Base-by-base conservation (phyloP, 1,284 basidiomycete genomes). In the Cryptococcus hybrid region DNA sequence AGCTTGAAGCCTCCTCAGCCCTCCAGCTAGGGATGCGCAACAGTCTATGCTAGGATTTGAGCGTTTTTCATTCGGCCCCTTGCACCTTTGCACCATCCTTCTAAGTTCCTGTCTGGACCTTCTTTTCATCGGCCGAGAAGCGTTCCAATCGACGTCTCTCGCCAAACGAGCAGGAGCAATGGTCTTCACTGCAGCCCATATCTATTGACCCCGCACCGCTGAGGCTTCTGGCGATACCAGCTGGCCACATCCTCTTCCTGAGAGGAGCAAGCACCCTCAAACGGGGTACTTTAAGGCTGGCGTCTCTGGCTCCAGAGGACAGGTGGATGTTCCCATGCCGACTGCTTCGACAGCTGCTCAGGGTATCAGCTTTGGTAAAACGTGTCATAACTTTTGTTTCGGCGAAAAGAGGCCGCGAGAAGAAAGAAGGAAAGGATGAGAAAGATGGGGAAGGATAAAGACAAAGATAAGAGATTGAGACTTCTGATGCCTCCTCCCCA, bases 331-430 rank as follows among this genome's bases (percentile, higher is more conserved):
- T 12, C 57, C 57, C 18, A 59, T 59, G 57, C 57, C 57, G 15
- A 59, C 57, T 24, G 57, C 57, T 1, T 38, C 45, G 0, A 39
- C 50, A 12, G 47, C 47, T 13, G 30, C 30, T 47, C 46, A 34
- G 3, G 18, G 18, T 18, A 39, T 39, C 24, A 30, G 51, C 7
- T 35, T 61, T 4, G 61, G 60, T 9, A 68, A 68, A 47, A 62
- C 64, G 3, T 68, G 66, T 50, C 66, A 68, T 37, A 66, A 63
- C 47, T 56, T 54, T 47, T 59, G 12, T 30, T 40, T 7, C 11
- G 49, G 7, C n/a, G 18, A 38, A 43, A 35, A 35, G 44, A 30
- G 6, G 48, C 49, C 40, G 15, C 18, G 35, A n/a, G 44, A 30
- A 6, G 48, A 38, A 7, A 36, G 12, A 12, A 49, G 30, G 50